These are phyloP conservation scores for Sideroxylon spinosum DNA, from an alignment of 179 eudicot species.

Conservation along the genomic window DNA sequence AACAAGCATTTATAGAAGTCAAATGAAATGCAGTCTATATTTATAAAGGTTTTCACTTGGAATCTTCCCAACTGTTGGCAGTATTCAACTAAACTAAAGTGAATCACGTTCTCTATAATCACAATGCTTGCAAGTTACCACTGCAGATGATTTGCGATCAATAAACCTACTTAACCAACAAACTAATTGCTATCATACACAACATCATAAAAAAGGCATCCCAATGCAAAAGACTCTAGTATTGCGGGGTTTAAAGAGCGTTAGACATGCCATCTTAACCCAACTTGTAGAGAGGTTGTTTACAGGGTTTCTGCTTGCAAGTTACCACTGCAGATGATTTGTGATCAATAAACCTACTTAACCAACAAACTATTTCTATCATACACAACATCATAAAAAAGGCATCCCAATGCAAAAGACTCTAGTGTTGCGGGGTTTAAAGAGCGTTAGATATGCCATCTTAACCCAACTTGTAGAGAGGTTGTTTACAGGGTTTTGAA, in stretches of 20 bases:
- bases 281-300: too few relatives aligned
- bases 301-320: background rate
- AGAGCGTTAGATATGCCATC: too few relatives aligned
- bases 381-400: background rate
- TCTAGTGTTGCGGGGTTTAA: too few relatives aligned
- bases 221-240: too few relatives aligned
- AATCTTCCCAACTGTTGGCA: background rate
- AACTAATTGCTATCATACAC: background rate
- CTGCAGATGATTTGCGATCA: background rate
- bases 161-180: background rate
- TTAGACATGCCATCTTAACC: too few relatives aligned
- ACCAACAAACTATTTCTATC: background rate
- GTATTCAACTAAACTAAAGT: conserved; percentile 7
- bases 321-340: background rate
- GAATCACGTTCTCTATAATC: background rate
- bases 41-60: background rate
- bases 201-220: background rate
- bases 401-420: too few relatives aligned
- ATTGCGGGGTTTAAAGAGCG: too few relatives aligned
- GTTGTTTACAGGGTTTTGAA: too few relatives aligned
- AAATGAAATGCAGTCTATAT: background rate
- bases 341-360: background rate
- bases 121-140: background rate
- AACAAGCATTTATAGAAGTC: background rate
- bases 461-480: too few relatives aligned